These are phyloP conservation scores for Asterochloris erici DNA, from an alignment of 139 green algal species.

Conservation along the genomic window DNA sequence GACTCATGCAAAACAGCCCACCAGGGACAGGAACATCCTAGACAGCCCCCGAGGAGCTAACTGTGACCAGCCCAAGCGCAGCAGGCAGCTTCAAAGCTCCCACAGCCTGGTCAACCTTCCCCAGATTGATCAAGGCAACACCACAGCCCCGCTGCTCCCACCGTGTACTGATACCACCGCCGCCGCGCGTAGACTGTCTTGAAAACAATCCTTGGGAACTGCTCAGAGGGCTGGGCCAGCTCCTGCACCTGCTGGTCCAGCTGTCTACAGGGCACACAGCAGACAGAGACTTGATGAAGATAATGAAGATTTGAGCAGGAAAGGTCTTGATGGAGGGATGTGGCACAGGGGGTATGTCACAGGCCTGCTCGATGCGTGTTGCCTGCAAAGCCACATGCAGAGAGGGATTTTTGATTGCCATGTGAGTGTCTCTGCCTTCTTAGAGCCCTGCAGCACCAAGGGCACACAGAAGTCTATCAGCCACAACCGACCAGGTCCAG, in stretches of 20 bases:
- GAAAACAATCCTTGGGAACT: constrained; percentile 11
- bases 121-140: not conserved
- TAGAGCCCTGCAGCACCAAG: too few species aligned
- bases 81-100: not conserved
- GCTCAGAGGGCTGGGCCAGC: not conserved
- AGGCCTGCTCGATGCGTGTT: too few species aligned
- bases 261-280: not conserved
- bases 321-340: too few species aligned
- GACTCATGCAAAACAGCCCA: not conserved
- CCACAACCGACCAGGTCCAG: too few species aligned
- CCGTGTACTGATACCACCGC: constrained; percentile 1
- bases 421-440: too few species aligned
- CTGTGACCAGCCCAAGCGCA: not conserved
- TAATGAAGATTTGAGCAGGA: too few species aligned
- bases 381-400: too few species aligned
- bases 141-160: not conserved
- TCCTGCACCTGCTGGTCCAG: constrained; percentile 9
- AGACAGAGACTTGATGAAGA: too few species aligned
- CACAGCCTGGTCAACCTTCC: too few species aligned
- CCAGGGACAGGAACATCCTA: not conserved
- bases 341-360: too few species aligned
- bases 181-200: constrained; percentile 11
- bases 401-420: too few species aligned
- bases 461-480: too few species aligned
- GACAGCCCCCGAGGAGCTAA: not conserved